A percentile compares a stretch with the other conserved stretches of the same genome.
These are phyloP conservation scores for Gossypium stocksii DNA, from an alignment of 345 rosid species.

Conservation along the genomic window DNA sequence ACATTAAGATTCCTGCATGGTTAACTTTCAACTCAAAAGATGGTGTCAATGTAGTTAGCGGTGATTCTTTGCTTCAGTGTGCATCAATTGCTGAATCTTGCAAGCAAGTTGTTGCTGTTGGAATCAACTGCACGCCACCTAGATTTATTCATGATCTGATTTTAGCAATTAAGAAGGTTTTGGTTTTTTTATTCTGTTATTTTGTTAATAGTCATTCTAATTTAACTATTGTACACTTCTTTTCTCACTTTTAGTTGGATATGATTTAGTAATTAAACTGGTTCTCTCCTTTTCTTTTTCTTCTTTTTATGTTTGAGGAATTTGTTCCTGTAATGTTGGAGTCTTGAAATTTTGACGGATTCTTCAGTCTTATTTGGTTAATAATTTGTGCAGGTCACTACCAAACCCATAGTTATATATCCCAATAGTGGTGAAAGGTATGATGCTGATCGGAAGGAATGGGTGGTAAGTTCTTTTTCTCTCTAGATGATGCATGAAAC, in stretches of 20 bases:
- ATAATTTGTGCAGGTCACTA: constrained; percentile 46
- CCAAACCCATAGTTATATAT: constrained; percentile 65
- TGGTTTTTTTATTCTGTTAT: neutral
- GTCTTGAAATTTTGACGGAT: neutral
- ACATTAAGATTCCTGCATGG: constrained; percentile 63
- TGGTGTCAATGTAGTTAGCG: constrained; percentile 71
- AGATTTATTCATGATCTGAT: constrained; percentile 64
- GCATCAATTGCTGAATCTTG: constrained; percentile 55
- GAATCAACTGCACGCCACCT: constrained; percentile 87
- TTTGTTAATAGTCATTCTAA: neutral
- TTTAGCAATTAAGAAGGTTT: constrained; percentile 46
- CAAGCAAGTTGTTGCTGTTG: constrained; percentile 63
- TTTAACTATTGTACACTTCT: neutral
- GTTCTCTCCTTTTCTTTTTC: neutral
- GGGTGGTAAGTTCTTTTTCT: constrained; percentile 56
- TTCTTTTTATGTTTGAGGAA: neutral
- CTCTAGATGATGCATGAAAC: neutral
- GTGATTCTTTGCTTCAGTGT: constrained; percentile 64
- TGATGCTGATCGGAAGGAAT: constrained; percentile 54
- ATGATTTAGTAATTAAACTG: neutral
- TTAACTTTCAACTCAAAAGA: constrained; percentile 75
- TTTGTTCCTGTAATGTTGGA: neutral
- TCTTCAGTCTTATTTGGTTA: neutral
- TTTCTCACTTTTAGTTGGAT: neutral
- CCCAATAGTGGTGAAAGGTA: constrained; percentile 83